phyloP scores from a whole-genome alignment of 1,284 basidiomycete genomes.

The Serendipita sp. region DNA sequence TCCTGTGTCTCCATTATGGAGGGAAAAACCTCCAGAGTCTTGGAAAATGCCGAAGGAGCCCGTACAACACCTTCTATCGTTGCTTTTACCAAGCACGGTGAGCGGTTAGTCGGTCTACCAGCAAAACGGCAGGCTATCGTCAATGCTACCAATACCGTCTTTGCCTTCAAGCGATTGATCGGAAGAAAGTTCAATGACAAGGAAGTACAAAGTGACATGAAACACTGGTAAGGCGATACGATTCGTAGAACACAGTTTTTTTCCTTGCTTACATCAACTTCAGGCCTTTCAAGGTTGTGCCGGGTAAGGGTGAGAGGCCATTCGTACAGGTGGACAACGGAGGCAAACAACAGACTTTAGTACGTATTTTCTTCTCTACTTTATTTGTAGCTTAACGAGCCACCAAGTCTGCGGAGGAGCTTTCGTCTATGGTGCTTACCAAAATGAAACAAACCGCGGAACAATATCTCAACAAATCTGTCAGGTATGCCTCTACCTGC shows the following conservation, averaged over 20 bases:
- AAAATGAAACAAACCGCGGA: slow-evolving; percentile 97
- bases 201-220: slow-evolving; percentile 85
- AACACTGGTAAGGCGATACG: slow-evolving; percentile 46
- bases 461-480: slow-evolving; percentile 80
- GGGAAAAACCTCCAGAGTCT: slow-evolving; percentile 85
- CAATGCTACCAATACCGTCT: slow-evolving; percentile 88
- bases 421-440: slow-evolving; percentile 72
- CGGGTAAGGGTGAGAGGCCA: slow-evolving; percentile 55
- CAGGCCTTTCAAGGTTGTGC: slow-evolving; percentile 73
- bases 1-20: slow-evolving; percentile 94
- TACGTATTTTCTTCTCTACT: slow-evolving; percentile 25
- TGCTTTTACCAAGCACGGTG: slow-evolving; percentile 92
- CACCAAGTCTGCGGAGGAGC: slow-evolving; percentile 58
- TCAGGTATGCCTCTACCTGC: slow-evolving; percentile 55
- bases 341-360: slow-evolving; percentile 51
- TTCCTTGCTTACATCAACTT: slow-evolving; percentile 8
- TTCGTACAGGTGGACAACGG: slow-evolving; percentile 70
- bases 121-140: slow-evolving; percentile 97
- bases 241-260: background rate
- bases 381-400: slow-evolving; percentile 10
- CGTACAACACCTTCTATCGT: slow-evolving; percentile 97
- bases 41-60: slow-evolving; percentile 96
- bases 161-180: slow-evolving; percentile 93
- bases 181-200: slow-evolving; percentile 87
- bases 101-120: slow-evolving; percentile 87